These are phyloP conservation scores for Coccomyxa subellipsoidea DNA, from an alignment of 163 green algal species.

Conservation along the genomic window DNA sequence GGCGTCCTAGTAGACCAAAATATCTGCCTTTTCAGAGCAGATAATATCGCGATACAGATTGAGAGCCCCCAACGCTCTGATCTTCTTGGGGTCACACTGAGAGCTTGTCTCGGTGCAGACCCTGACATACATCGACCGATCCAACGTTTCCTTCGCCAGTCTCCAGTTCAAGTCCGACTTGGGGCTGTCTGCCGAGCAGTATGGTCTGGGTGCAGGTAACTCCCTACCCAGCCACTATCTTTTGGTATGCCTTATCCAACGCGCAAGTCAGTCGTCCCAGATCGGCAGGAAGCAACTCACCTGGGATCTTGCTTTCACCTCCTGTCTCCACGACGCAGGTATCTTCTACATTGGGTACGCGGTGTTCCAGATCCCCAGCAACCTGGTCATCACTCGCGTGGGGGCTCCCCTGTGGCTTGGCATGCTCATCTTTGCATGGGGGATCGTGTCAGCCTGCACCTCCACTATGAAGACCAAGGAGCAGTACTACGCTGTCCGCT, in stretches of 20 bases:
- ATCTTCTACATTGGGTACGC: conserved; percentile 43
- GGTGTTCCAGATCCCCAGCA: conserved; percentile 34
- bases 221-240: too few relatives aligned
- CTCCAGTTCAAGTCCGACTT: conserved; percentile 42
- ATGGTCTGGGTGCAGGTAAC: conserved; percentile 31
- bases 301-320: not conserved
- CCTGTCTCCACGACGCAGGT: not conserved
- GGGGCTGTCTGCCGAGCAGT: conserved; percentile 30
- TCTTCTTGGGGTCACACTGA: too few relatives aligned
- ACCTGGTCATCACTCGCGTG: conserved; percentile 17
- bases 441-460: conserved; percentile 30
- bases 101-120: not conserved
- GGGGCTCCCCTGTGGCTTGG: conserved; percentile 35
- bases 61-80: too few relatives aligned
- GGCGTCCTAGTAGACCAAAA: not conserved
- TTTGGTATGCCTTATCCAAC: too few relatives aligned
- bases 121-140: not conserved
- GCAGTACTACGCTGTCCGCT: conserved; percentile 29
- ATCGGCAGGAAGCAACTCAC: too few relatives aligned
- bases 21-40: not conserved
- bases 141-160: not conserved
- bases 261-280: too few relatives aligned
- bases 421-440: conserved; percentile 33
- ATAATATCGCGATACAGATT: too few relatives aligned
- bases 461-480: conserved; percentile 6